Percentiles rank a stretch among this genome's conserved stretches.
Evolutionary conservation across 306 rosid species (phyloP).

Genomic region (Oxytropis ochrocephala): DNA sequence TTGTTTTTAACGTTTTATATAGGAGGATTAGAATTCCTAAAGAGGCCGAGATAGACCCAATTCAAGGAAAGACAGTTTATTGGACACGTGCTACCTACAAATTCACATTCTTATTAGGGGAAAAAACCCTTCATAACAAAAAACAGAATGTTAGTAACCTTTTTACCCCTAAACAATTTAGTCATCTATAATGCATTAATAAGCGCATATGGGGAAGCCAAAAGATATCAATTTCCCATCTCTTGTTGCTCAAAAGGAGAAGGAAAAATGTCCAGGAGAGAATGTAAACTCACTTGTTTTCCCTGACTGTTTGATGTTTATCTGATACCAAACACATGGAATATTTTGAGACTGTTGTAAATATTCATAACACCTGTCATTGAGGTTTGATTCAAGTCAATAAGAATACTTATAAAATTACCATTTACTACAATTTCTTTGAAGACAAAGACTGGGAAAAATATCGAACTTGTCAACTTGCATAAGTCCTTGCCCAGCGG

Average conservation of each 20-base stretch:
- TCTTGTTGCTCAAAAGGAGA: conserved; percentile 12
- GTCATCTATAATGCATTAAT: background rate
- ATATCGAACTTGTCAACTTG: conserved; percentile 86
- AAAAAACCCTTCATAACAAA: background rate
- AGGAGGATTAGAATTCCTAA: background rate
- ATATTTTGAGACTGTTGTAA: conserved; percentile 48
- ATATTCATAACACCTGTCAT: conserved; percentile 82
- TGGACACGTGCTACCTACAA: background rate
- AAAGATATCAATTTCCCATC: background rate
- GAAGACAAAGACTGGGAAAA: conserved; percentile 24
- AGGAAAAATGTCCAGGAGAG: conserved; percentile 17
- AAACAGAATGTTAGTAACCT: background rate
- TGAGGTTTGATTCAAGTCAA: conserved; percentile 17
- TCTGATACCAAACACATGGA: conserved; percentile 72
- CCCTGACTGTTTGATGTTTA: conserved; percentile 67
- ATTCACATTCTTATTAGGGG: background rate
- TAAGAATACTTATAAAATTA: conserved; percentile 10
- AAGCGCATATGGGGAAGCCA: background rate
- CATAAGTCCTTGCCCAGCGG: conserved; percentile 96
- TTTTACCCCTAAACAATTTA: background rate
- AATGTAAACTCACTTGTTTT: conserved; percentile 66
- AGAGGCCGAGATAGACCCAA: background rate
- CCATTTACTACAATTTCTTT: conserved; percentile 8
- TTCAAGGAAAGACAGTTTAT: background rate
- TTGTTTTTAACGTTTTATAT: background rate